phyloP scores from a whole-genome alignment of 352 stramenopile genomes.

The Phytophthora sojae region DNA sequence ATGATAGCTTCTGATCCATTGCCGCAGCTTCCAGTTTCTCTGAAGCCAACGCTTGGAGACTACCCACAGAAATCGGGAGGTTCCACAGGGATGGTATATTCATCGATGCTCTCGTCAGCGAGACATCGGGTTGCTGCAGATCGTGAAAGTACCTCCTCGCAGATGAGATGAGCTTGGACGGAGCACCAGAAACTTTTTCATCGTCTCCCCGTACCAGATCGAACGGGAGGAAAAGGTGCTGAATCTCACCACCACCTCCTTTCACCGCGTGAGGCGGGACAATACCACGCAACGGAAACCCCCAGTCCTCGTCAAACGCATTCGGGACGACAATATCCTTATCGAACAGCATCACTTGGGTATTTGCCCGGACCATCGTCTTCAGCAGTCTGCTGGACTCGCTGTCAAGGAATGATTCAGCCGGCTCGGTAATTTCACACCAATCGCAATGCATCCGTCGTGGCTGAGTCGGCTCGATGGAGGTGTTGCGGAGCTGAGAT shows the following conservation, averaged over 20 bases:
- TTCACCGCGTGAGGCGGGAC: background rate
- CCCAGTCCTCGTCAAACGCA: conserved; percentile 28
- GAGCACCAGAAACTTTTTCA: conserved; percentile 16
- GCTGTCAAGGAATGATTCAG: conserved; percentile 15
- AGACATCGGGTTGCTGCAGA: conserved; percentile 28
- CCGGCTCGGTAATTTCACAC: conserved; percentile 17
- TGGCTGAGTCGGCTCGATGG: background rate
- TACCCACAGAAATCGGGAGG: background rate
- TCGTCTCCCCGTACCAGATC: conserved; percentile 36
- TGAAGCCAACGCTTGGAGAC: conserved; percentile 10
- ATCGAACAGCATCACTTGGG: conserved; percentile 15
- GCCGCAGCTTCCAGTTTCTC: conserved; percentile 14
- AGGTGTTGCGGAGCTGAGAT: background rate
- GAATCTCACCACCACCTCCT: conserved; percentile 6
- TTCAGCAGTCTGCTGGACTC: conserved; percentile 31
- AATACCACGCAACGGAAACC: background rate
- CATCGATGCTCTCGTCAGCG: conserved; percentile 42
- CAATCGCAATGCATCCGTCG: conserved; percentile 27
- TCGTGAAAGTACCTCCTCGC: conserved; percentile 23
- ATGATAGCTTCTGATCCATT: background rate
- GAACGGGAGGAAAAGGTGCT: conserved; percentile 39
- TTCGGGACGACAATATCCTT: conserved; percentile 30
- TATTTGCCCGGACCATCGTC: conserved; percentile 25
- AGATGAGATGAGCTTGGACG: conserved; percentile 24
- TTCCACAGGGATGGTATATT: conserved; percentile 47